Conservation (phyloP, 352 stramenopile genomes). For the Bremia lactucae region DNA sequence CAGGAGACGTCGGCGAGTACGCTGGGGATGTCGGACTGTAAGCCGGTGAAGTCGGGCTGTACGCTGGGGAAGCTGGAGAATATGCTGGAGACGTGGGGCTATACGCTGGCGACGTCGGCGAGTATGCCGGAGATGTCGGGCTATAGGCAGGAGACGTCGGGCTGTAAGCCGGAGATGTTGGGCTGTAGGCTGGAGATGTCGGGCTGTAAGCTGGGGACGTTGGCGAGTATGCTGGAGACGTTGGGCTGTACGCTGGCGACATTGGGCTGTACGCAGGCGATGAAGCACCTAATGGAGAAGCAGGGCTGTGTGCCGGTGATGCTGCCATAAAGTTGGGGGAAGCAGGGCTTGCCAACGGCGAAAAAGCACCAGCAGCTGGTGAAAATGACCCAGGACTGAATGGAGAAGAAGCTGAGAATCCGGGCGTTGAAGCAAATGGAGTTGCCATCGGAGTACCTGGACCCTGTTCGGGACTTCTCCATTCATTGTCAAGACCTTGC, state of each 20-base stretch:
- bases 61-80: slow-evolving; percentile 50
- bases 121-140: slow-evolving; percentile 65
- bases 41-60: slow-evolving; percentile 48
- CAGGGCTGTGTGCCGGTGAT: slow-evolving; percentile 63
- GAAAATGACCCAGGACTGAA: slow-evolving; percentile 85
- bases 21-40: slow-evolving; percentile 65
- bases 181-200: slow-evolving; percentile 73
- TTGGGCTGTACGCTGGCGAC: slow-evolving; percentile 64
- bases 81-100: slow-evolving; percentile 80
- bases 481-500: slow-evolving; percentile 86
- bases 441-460: slow-evolving; percentile 79
- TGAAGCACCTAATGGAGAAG: slow-evolving; percentile 60
- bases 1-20: slow-evolving; percentile 69
- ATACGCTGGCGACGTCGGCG: slow-evolving; percentile 66
- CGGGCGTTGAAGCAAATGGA: slow-evolving; percentile 70
- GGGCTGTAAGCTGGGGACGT: slow-evolving; percentile 75
- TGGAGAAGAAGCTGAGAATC: slow-evolving; percentile 83
- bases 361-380: slow-evolving; percentile 78
- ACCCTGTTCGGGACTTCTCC: slow-evolving; percentile 70
- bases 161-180: slow-evolving; percentile 58
- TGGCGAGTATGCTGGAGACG: slow-evolving; percentile 61
- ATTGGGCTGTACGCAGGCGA: slow-evolving; percentile 79
- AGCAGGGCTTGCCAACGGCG: slow-evolving; percentile 69
- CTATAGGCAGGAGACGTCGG: slow-evolving; percentile 62
- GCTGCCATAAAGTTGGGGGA: slow-evolving; percentile 67